phyloP scores from a whole-genome alignment of 1,139 yeast species.

The Nakaseomyces sp. region DNA sequence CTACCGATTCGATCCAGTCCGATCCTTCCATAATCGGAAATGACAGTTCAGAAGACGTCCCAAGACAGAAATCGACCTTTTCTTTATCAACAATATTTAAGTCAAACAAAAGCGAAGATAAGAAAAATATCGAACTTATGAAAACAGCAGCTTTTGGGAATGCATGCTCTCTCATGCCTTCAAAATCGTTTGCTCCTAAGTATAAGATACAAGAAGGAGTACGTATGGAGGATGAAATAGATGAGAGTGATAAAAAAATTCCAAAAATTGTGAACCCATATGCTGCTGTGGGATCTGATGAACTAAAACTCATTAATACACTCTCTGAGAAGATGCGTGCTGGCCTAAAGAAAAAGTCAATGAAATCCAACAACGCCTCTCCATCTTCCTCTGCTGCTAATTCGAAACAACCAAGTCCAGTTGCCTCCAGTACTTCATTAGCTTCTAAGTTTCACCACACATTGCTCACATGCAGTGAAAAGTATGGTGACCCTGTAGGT shows the following conservation, averaged over 20 bases:
- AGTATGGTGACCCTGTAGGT: conserved; percentile 55
- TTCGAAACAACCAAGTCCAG: conserved; percentile 7
- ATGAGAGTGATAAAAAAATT: conserved; percentile 30
- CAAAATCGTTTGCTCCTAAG: conserved; percentile 6
- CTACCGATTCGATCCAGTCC: conserved; percentile 5
- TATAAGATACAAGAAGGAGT: conserved; percentile 4
- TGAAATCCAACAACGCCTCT: conserved; percentile 19
- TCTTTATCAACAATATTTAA: conserved; percentile 28
- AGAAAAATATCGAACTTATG: conserved; percentile 6
- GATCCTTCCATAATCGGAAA: neutral
- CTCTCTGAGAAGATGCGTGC: conserved; percentile 37
- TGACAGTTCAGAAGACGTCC: conserved; percentile 2
- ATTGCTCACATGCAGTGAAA: conserved; percentile 29
- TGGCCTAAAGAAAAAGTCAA: conserved; percentile 12
- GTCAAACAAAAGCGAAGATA: conserved; percentile 20
- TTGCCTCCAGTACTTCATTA: neutral
- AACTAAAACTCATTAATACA: conserved; percentile 43
- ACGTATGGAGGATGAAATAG: conserved; percentile 10
- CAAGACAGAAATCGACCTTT: conserved; percentile 20
- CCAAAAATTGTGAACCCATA: conserved; percentile 31
- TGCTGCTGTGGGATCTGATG: conserved; percentile 53
- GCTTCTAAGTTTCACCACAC: conserved; percentile 22
- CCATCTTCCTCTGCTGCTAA: conserved; percentile 10
- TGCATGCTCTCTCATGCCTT: conserved; percentile 26
- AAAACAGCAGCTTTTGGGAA: conserved; percentile 15